Evolutionary conservation across 192 early-diverging fungal species (phyloP).

Genomic region (Linnemannia hyalina): DNA sequence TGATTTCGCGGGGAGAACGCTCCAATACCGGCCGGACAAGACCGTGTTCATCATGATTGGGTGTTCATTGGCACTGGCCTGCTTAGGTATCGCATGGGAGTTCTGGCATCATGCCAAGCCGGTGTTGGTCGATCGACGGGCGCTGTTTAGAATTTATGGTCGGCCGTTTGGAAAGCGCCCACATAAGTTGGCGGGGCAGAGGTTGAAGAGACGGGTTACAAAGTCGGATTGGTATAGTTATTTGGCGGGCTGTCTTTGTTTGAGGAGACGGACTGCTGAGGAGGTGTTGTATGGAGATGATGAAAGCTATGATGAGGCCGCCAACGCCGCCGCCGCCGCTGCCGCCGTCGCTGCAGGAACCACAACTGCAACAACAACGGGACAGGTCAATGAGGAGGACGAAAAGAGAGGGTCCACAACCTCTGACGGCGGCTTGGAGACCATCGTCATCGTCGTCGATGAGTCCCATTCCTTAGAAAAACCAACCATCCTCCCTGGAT

Average conservation of each 20-base stretch:
- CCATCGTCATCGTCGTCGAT: not conserved
- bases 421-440: not conserved
- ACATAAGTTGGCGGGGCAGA: constrained; percentile 9
- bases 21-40: constrained; percentile 26
- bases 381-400: not conserved
- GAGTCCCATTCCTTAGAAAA: not conserved
- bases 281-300: constrained; percentile 23
- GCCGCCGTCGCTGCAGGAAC: not conserved
- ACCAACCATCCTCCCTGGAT: not conserved
- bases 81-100: constrained; percentile 35
- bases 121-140: constrained; percentile 26
- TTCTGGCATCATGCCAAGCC: constrained; percentile 35
- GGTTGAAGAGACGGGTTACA: not conserved
- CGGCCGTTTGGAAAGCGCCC: constrained; percentile 50
- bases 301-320: not conserved
- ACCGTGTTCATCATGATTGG: constrained; percentile 40
- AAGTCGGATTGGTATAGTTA: constrained; percentile 20
- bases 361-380: not conserved
- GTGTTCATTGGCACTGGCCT: constrained; percentile 17
- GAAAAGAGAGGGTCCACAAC: not conserved
- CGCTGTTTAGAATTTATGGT: constrained; percentile 40
- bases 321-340: not conserved
- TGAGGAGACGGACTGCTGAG: constrained; percentile 24
- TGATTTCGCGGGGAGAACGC: constrained; percentile 17
- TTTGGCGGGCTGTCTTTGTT: constrained; percentile 28